Evolutionary conservation across 208 protist genomes (phyloP), one percentile per base, ranked within the genome.

Genomic region (Histomonas meleagridis): DNA sequence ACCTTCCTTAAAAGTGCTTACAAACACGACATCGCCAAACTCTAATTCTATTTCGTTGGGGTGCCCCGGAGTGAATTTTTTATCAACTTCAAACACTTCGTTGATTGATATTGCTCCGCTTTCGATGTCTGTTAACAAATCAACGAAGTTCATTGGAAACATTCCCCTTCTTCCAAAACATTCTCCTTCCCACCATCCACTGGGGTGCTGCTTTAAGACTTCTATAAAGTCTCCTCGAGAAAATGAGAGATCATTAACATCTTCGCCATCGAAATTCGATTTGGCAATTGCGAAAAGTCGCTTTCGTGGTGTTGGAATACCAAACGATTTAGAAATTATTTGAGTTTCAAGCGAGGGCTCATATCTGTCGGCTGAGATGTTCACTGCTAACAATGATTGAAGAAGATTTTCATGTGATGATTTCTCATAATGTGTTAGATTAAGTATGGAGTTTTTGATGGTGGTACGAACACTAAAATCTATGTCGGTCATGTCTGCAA

Each of bases 161-260:
- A 86, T 38, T 18, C 76, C 76, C 55, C 46, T 86, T 38, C 76
- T 86, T 86, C 76, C 76, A 55, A 26, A 26, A 86, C 40, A 43
- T 86, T 86, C 76, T 9, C 76, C 76, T 55, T 86, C 76, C 76
- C 76, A 86, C 76, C 76, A 86, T 21, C 76, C 76, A 86, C 76
- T 86, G 32, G 76, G 76, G 38, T 86, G 76, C 46, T 86, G 76
- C 5, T n/a, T 55, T 21, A 40, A 38, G 7, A 86, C 46, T 55
- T 86, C 76, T 32, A 86, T 35, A 0, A 86, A n/a, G 21, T 86
- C 40, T 2, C 76, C 76, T 55, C 76, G 43, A 35, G n/a, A 43
- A 1, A 86, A 38, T 4, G 76, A 28, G 7, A 86, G 26, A 86
- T 86, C 76, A 38, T 32, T 86, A 38, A 51, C 76, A 55, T 86